Conservation (phyloP, 73 alveolate species). For the Stentor roeselii region DNA sequence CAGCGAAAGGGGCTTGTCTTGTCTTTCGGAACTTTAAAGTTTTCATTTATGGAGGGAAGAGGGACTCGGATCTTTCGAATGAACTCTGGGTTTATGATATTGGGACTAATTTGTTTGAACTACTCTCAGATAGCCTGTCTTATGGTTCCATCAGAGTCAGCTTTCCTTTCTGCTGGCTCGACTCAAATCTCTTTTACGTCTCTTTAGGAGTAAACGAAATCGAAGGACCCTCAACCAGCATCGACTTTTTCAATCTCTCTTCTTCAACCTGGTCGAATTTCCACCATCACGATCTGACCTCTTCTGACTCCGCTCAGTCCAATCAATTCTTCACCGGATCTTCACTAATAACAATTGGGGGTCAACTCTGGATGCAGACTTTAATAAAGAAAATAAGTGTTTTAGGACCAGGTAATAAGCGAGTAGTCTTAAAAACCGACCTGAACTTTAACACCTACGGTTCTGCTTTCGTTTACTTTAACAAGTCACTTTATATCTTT, state of each 20-base stretch:
- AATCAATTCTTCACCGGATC: not conserved
- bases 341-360: not conserved
- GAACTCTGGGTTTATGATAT: not conserved
- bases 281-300: not conserved
- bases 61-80: not conserved
- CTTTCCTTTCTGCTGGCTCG: not conserved
- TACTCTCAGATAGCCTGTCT: not conserved
- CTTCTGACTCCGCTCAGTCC: not conserved
- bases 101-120: not conserved
- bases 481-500: not conserved
- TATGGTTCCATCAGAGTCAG: not conserved
- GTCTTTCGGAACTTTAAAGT: not conserved
- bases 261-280: not conserved
- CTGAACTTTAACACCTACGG: not conserved
- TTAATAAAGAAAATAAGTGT: not conserved
- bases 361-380: not conserved
- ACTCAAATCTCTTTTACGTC: not conserved
- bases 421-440: not conserved
- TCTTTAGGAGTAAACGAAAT: not conserved
- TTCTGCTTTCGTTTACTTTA: not conserved
- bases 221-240: not conserved
- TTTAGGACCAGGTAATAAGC: not conserved
- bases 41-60: slow-evolving; percentile 3
- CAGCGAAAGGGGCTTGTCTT: not conserved
- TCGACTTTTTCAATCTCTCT: not conserved